A percentile compares a stretch with the other conserved stretches of the same genome.
These are phyloP conservation scores for Lipomyces kockii DNA, from an alignment of 805 yeast species.

Conservation along the genomic window DNA sequence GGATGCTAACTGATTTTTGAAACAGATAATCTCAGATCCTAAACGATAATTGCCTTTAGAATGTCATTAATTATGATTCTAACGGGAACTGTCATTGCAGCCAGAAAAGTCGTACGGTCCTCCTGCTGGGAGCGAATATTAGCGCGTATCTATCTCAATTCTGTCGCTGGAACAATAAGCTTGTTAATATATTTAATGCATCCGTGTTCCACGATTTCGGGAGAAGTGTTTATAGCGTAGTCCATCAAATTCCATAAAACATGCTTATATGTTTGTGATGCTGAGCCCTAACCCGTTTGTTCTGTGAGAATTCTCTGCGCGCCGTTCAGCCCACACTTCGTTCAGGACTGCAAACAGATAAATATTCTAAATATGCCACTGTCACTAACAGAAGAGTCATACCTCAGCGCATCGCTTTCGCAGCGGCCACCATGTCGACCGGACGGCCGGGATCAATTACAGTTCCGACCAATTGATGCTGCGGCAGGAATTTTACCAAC, in stretches of 20 bases:
- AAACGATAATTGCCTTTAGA: not conserved
- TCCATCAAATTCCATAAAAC: no score
- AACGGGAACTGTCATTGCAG: no score
- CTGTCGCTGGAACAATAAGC: no score
- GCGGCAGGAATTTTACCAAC: slow-evolving; percentile 78
- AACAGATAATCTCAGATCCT: not conserved
- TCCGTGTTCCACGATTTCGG: no score
- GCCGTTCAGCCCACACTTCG: not conserved
- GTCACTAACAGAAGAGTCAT: slow-evolving; percentile 52
- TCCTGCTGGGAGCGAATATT: no score
- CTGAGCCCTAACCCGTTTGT: not conserved
- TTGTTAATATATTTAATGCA: no score
- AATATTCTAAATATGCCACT: slow-evolving; percentile 41
- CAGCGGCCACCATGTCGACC: slow-evolving; percentile 72
- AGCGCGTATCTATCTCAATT: no score
- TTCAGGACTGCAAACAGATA: not conserved
- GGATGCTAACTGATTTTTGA: not conserved
- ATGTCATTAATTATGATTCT: no score
- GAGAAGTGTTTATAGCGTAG: no score
- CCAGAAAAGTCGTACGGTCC: no score
- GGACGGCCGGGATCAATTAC: slow-evolving; percentile 75
- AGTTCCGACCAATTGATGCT: slow-evolving; percentile 86
- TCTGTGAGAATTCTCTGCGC: not conserved
- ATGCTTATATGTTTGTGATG: no score
- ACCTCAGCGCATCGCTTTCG: slow-evolving; percentile 71